Percentiles rank a stretch among this genome's conserved stretches.
phyloP scores from a whole-genome alignment of 495 filamentous ascomycete genomes.

The Penicillium chermesinum region DNA sequence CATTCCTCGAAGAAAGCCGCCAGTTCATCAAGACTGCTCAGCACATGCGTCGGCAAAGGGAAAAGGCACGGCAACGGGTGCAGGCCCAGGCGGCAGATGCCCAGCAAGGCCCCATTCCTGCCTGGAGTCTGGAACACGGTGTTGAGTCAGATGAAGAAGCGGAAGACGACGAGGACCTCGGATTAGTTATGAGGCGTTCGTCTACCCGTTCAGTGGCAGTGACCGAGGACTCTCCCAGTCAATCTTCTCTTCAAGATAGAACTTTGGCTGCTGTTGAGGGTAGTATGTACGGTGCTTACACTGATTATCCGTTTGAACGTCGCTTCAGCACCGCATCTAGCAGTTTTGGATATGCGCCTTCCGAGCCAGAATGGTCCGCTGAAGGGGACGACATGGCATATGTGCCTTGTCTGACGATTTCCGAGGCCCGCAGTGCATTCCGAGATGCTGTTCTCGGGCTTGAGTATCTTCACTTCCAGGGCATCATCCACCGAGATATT shows the following conservation, averaged over 20 bases:
- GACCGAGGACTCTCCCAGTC: slow-evolving; percentile 37
- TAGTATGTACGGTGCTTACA: slow-evolving; percentile 69
- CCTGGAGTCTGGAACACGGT: slow-evolving; percentile 79
- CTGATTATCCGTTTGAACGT: slow-evolving; percentile 48
- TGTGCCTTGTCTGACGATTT: slow-evolving; percentile 83
- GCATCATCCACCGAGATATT: slow-evolving; percentile 96
- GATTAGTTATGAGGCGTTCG: slow-evolving; percentile 30
- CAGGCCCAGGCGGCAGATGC: slow-evolving; percentile 45
- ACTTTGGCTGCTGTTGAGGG: slow-evolving; percentile 59
- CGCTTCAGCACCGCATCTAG: slow-evolving; percentile 45
- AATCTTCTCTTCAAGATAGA: slow-evolving; percentile 44
- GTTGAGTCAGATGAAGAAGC: slow-evolving; percentile 57
- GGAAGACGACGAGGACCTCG: slow-evolving; percentile 42
- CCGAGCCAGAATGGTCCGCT: slow-evolving; percentile 46
- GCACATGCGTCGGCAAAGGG: slow-evolving; percentile 51
- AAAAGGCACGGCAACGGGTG: slow-evolving; percentile 49
- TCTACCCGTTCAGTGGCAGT: slow-evolving; percentile 30
- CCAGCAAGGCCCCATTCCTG: slow-evolving; percentile 41
- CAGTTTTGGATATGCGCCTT: slow-evolving; percentile 50
- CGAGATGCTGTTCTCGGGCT: slow-evolving; percentile 89
- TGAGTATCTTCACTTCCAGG: slow-evolving; percentile 94
- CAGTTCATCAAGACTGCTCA: slow-evolving; percentile 53
- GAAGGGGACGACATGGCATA: slow-evolving; percentile 79
- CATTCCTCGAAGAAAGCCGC: slow-evolving; percentile 56
- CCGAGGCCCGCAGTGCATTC: slow-evolving; percentile 81